These are phyloP conservation scores for Monosporozyma unispora DNA, from an alignment of 805 yeast species.

Conservation along the genomic window DNA sequence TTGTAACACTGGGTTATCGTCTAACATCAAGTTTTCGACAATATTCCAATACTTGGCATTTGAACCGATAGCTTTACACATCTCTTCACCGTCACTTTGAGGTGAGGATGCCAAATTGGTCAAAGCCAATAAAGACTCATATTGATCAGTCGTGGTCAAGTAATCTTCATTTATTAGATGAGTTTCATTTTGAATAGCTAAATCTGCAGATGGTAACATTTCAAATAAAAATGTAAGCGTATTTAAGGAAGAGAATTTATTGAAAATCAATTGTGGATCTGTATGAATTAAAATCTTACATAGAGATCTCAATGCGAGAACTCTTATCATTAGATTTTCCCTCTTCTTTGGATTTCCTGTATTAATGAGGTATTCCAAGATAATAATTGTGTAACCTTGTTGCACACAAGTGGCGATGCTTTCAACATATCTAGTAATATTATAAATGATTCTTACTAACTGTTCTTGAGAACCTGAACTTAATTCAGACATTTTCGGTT, in stretches of 20 bases:
- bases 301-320: constrained; percentile 35
- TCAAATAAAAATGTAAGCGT: constrained; percentile 41
- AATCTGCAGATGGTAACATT: constrained; percentile 18
- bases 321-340: constrained; percentile 16
- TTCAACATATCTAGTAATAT: constrained; percentile 19
- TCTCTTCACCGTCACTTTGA: constrained; percentile 33
- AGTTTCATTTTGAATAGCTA: constrained; percentile 4
- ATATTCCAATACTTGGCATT: constrained; percentile 37
- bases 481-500: constrained; percentile 8
- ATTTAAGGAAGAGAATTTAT: constrained; percentile 34
- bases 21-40: constrained; percentile 37
- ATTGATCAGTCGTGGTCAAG: constrained; percentile 30
- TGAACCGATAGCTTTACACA: constrained; percentile 23
- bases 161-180: constrained; percentile 8
- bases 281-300: constrained; percentile 37
- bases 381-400: constrained; percentile 40
- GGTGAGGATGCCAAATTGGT: constrained; percentile 54
- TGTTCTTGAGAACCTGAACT: constrained; percentile 26
- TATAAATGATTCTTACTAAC: constrained; percentile 26
- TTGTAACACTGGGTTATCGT: constrained; percentile 43
- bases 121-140: constrained; percentile 52
- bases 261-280: constrained; percentile 39
- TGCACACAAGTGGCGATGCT: constrained; percentile 29
- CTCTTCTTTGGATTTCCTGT: constrained; percentile 7
- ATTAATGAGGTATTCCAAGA: constrained; percentile 32